A percentile compares a stretch with the other conserved stretches of the same genome.
phyloP scores from a whole-genome alignment of 441 rosid genomes.

The Corymbia citriodora region DNA sequence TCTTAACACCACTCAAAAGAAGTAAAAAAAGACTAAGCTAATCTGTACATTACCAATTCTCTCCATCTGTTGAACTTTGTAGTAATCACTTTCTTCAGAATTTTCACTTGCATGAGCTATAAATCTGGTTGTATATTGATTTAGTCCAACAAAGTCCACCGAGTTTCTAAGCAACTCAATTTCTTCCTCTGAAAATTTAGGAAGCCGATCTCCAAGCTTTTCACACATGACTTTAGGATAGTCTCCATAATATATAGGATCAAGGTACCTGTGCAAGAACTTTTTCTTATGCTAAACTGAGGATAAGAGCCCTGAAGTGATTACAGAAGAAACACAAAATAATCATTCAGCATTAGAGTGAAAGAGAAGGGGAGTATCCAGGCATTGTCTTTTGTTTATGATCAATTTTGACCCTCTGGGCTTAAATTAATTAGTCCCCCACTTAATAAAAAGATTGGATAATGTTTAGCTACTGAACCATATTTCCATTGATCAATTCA shows the following conservation, averaged over 20 bases:
- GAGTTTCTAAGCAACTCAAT: constrained; percentile 45
- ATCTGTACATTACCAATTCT: constrained; percentile 44
- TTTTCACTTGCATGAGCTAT: constrained; percentile 43
- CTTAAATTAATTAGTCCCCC: neutral
- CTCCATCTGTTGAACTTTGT: constrained; percentile 50
- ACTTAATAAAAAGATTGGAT: neutral
- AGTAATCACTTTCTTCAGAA: constrained; percentile 38
- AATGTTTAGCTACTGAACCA: neutral
- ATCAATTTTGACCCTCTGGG: neutral
- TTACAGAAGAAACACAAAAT: neutral
- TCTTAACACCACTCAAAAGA: neutral
- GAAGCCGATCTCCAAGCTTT: constrained; percentile 60
- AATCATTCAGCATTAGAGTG: neutral
- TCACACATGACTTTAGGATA: constrained; percentile 75
- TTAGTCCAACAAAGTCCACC: constrained; percentile 75
- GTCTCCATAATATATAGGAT: constrained; percentile 78
- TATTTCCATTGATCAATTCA: neutral
- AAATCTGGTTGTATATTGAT: constrained; percentile 81
- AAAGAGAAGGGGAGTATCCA: neutral
- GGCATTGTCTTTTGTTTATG: neutral
- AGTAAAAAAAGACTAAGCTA: neutral
- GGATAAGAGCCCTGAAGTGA: neutral
- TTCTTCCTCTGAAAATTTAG: constrained; percentile 68
- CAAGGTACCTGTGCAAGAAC: constrained; percentile 50
- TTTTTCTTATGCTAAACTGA: neutral